Evolutionary conservation across 495 filamentous ascomycete genomes (phyloP).

Genomic region (Beverwykella pulmonaria): DNA sequence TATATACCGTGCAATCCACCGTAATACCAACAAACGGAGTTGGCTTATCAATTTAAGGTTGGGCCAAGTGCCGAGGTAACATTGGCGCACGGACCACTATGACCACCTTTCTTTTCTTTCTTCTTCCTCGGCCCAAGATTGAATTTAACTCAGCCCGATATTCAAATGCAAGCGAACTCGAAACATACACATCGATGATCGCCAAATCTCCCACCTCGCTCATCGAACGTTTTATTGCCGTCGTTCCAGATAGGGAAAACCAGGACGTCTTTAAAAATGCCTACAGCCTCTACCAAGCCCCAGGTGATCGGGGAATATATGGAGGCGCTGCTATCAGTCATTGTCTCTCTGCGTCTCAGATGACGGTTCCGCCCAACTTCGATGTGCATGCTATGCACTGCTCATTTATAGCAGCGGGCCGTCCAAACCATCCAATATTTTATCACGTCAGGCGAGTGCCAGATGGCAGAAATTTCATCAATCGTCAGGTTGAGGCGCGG

Average conservation of each 20-base stretch:
- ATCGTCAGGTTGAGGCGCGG: constrained; percentile 88
- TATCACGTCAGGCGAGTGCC: constrained; percentile 90
- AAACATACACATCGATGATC: neutral
- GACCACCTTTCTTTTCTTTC: no score
- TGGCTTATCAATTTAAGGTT: no score
- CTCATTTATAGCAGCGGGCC: constrained; percentile 91
- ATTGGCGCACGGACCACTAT: no score
- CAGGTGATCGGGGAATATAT: constrained; percentile 85
- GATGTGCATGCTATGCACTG: constrained; percentile 92
- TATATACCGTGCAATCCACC: no score
- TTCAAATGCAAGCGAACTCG: neutral
- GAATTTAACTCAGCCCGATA: neutral
- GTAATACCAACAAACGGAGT: no score
- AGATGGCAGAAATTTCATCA: constrained; percentile 81
- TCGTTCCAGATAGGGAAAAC: neutral
- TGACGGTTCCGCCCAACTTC: constrained; percentile 77
- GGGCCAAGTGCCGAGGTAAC: no score
- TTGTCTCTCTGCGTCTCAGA: constrained; percentile 80
- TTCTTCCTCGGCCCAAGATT: no score
- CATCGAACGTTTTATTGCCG: neutral
- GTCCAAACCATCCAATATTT: constrained; percentile 76
- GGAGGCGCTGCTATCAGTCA: constrained; percentile 91
- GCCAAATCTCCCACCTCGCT: neutral
- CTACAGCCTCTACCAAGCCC: constrained; percentile 81
- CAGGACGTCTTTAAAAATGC: constrained; percentile 77